Conservation (phyloP, 2,329 filamentous ascomycete genomes). For the Aspergillus aculeatus region DNA sequence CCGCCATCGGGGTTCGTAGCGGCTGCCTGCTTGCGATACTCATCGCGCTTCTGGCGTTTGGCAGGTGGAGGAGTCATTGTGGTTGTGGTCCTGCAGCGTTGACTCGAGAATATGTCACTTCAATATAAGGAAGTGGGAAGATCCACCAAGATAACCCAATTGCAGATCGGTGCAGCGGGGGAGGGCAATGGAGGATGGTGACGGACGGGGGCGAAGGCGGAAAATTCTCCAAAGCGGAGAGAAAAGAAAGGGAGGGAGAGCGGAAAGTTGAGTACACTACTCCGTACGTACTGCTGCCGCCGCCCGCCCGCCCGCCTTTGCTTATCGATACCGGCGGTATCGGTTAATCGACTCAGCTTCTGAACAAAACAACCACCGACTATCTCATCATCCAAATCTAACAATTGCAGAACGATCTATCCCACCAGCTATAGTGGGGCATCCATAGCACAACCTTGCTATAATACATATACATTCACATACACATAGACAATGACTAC, state of each 20-base stretch:
- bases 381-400: background rate
- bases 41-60: constrained; percentile 58
- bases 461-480: background rate
- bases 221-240: constrained; percentile 3
- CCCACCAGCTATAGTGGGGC: too few relatives aligned
- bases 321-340: constrained; percentile 1
- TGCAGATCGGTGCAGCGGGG: background rate
- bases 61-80: constrained; percentile 11
- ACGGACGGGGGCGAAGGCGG: background rate
- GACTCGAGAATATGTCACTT: background rate
- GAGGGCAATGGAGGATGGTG: background rate
- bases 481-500: background rate
- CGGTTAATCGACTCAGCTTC: background rate
- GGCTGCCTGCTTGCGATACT: constrained; percentile 58
- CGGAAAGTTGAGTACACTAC: too few relatives aligned
- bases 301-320: background rate
- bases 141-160: background rate
- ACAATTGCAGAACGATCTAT: background rate
- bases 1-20: constrained; percentile 21
- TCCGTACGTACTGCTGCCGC: background rate
- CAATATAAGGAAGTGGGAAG: background rate
- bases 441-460: background rate
- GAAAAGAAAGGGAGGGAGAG: background rate
- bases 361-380: background rate
- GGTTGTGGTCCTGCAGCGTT: background rate